Evolutionary conservation across 2,329 filamentous ascomycete species (phyloP).

Genomic region (Xylaria arbuscula): DNA sequence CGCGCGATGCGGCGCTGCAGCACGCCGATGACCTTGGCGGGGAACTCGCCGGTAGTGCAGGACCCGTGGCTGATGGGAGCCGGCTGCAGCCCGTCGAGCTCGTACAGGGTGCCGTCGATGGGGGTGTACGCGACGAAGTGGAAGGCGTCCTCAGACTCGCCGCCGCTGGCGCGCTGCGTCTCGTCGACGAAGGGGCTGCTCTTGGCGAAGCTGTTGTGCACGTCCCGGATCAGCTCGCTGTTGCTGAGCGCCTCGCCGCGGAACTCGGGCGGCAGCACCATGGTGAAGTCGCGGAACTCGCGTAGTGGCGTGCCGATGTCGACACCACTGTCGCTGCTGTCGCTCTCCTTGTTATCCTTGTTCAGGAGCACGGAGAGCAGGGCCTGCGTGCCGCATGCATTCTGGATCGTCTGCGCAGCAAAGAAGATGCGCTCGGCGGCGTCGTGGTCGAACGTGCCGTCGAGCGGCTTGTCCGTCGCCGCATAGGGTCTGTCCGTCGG

Average conservation of each 20-base stretch:
- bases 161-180: conserved; percentile 73
- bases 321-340: conserved; percentile 57
- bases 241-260: conserved; percentile 71
- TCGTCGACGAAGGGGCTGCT: conserved; percentile 94
- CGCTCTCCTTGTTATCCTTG: conserved; percentile 58
- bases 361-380: conserved; percentile 93
- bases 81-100: conserved; percentile 93
- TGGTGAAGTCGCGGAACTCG: conserved; percentile 89
- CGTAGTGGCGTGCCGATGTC: conserved; percentile 77
- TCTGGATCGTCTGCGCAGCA: conserved; percentile 96
- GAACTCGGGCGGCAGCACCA: conserved; percentile 80
- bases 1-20: conserved; percentile 84
- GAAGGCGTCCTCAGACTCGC: conserved; percentile 89
- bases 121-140: conserved; percentile 97
- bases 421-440: conserved; percentile 88
- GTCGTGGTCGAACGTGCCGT: conserved; percentile 82
- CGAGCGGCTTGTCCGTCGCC: conserved; percentile 72
- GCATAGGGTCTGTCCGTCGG: conserved; percentile 75
- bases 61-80: conserved; percentile 89
- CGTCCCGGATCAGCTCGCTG: conserved; percentile 75
- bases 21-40: conserved; percentile 84
- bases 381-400: conserved; percentile 96
- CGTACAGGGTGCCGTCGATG: conserved; percentile 84
- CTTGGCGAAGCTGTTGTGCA: conserved; percentile 90
- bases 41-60: conserved; percentile 74